A percentile compares a stretch with the other conserved stretches of the same genome.
These are phyloP conservation scores for Aureobasidium sp. DNA, from an alignment of 2,329 filamentous ascomycete species.

Conservation along the genomic window DNA sequence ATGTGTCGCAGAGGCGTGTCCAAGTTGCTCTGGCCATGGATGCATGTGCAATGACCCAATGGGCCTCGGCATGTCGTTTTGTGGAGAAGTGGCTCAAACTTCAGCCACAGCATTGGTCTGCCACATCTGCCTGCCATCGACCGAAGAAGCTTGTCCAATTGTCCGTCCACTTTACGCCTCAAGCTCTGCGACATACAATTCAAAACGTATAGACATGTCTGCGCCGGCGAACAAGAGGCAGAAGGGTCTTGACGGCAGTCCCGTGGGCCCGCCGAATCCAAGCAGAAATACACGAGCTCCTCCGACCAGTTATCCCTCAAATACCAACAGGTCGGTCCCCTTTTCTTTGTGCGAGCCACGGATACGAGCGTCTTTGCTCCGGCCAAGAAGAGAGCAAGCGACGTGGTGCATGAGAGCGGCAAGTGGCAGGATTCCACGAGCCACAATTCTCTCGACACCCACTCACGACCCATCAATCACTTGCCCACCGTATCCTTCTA, in stretches of 20 bases:
- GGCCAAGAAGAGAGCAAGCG: not conserved
- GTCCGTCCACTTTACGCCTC: not conserved
- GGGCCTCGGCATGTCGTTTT: not conserved
- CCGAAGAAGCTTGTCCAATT: not conserved
- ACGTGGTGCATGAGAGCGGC: not conserved
- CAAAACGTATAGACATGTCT: not conserved
- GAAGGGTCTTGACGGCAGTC: not conserved
- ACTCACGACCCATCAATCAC: not conserved
- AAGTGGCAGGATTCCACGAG: not conserved
- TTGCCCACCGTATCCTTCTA: no score
- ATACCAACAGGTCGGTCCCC: conserved; percentile 6
- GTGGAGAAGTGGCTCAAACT: not conserved
- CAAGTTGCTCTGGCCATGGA: not conserved
- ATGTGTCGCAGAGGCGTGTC: not conserved
- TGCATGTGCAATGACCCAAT: not conserved
- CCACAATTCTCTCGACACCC: not conserved
- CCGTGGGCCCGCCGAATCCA: not conserved
- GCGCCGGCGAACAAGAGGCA: conserved; percentile 8
- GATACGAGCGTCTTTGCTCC: not conserved
- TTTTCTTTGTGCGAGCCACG: not conserved
- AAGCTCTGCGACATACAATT: not conserved
- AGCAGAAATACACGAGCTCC: not conserved
- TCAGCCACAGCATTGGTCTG: not conserved
- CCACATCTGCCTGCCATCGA: not conserved
- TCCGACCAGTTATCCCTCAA: not conserved